Evolutionary conservation across 2,329 filamentous ascomycete species (phyloP).

Genomic region (Lachnellula willkommii): DNA sequence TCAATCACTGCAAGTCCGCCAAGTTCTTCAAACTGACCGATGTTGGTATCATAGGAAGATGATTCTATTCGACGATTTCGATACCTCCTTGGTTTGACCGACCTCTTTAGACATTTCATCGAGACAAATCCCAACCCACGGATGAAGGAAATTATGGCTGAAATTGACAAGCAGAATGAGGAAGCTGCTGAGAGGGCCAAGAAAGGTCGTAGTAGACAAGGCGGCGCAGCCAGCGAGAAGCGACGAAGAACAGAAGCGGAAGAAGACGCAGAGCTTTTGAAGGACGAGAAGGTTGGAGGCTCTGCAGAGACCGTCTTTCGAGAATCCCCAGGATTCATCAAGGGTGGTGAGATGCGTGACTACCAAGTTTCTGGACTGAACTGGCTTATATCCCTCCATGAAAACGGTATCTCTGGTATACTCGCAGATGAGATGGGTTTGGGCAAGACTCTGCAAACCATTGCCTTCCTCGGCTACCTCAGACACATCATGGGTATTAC

Average conservation of each 20-base stretch:
- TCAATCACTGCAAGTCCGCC: neutral
- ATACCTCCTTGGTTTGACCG: conserved; percentile 89
- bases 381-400: conserved; percentile 95
- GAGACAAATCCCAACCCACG: conserved; percentile 94
- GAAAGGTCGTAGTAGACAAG: conserved; percentile 72
- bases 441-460: conserved; percentile 95
- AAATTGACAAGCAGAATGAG: conserved; percentile 90
- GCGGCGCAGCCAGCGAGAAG: conserved; percentile 73
- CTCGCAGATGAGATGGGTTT: conserved; percentile 98
- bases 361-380: conserved; percentile 95
- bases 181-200: conserved; percentile 64
- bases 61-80: conserved; percentile 91
- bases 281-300: conserved; percentile 84
- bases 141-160: conserved; percentile 86
- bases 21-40: neutral
- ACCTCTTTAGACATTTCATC: conserved; percentile 98
- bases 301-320: conserved; percentile 86
- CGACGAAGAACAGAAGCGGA: conserved; percentile 91
- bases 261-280: conserved; percentile 83
- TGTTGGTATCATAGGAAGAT: conserved; percentile 62
- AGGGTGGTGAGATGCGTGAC: conserved; percentile 83
- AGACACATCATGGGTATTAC: conserved; percentile 84
- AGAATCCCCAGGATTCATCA: conserved; percentile 85
- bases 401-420: conserved; percentile 98
- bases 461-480: conserved; percentile 91